phyloP scores from a whole-genome alignment of 2,329 filamentous ascomycete genomes.

The Paracorniculantispora psalliotae region DNA sequence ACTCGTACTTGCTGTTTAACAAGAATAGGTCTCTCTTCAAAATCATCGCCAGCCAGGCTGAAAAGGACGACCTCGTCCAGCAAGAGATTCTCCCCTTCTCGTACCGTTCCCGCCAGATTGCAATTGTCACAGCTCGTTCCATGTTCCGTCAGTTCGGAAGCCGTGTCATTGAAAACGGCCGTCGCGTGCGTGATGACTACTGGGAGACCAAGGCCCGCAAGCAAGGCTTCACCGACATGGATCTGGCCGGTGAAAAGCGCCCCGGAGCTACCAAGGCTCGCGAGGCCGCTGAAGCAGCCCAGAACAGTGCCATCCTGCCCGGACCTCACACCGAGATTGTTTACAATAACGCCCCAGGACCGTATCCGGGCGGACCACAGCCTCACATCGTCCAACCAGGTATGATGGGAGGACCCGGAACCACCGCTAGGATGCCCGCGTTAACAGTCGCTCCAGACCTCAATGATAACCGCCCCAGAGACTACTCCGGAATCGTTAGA shows the following conservation, averaged over 20 bases:
- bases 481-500: conserved; percentile 73
- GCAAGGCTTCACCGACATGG: conserved; percentile 96
- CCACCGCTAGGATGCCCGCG: conserved; percentile 70
- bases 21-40: conserved; percentile 96
- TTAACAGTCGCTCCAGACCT: conserved; percentile 77
- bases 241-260: conserved; percentile 91
- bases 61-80: conserved; percentile 93
- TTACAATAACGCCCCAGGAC: conserved; percentile 68
- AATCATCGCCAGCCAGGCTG: conserved; percentile 91
- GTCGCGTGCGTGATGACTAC: conserved; percentile 93
- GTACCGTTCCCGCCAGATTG: conserved; percentile 96
- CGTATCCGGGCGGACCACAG: conserved; percentile 62
- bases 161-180: conserved; percentile 82
- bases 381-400: conserved; percentile 66
- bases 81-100: conserved; percentile 97
- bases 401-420: conserved; percentile 62
- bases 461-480: conserved; percentile 69
- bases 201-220: conserved; percentile 97
- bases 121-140: conserved; percentile 92
- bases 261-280: conserved; percentile 86
- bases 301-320: conserved; percentile 56
- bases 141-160: conserved; percentile 99
- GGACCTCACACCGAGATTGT: conserved; percentile 80
- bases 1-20: conserved; percentile 98
- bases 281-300: conserved; percentile 73